Conservation (phyloP, 2,329 filamentous ascomycete species). For the Calonectria naviculata region DNA sequence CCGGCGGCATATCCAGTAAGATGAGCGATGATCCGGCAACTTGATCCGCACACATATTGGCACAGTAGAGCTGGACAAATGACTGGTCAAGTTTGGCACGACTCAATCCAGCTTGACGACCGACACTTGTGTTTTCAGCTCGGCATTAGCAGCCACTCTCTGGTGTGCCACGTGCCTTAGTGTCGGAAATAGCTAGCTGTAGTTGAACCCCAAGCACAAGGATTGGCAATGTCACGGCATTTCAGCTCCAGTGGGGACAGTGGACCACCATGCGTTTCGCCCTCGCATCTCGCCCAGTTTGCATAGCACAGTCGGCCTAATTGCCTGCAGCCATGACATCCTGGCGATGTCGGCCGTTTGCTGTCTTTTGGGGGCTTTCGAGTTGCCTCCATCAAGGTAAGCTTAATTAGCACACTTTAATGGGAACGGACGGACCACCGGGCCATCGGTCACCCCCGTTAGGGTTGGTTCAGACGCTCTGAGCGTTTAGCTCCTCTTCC, state of each 20-base stretch:
- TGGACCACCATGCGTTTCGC: background rate
- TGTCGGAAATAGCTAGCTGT: background rate
- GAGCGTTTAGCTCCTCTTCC: background rate
- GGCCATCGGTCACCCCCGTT: background rate
- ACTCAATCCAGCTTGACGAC: background rate
- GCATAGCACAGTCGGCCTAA: background rate
- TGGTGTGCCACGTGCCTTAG: background rate
- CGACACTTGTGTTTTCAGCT: background rate
- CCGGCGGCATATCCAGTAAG: background rate
- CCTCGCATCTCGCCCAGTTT: background rate
- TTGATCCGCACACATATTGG: background rate
- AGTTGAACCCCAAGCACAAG: background rate
- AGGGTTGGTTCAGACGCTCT: background rate
- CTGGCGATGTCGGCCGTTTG: background rate
- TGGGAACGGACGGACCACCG: background rate
- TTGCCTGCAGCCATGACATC: conserved; percentile 1
- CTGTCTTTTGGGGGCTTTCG: background rate
- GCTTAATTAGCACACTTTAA: background rate
- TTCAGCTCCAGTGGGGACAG: background rate
- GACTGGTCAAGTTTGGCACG: background rate
- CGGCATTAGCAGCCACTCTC: background rate
- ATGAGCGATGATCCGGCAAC: background rate
- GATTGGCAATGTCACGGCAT: background rate
- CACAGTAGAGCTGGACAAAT: background rate
- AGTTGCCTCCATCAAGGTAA: background rate